A percentile compares a stretch with the other conserved stretches of the same genome.
These are phyloP conservation scores for Brassica rapa DNA, from an alignment of 345 rosid species.

Conservation along the genomic window DNA sequence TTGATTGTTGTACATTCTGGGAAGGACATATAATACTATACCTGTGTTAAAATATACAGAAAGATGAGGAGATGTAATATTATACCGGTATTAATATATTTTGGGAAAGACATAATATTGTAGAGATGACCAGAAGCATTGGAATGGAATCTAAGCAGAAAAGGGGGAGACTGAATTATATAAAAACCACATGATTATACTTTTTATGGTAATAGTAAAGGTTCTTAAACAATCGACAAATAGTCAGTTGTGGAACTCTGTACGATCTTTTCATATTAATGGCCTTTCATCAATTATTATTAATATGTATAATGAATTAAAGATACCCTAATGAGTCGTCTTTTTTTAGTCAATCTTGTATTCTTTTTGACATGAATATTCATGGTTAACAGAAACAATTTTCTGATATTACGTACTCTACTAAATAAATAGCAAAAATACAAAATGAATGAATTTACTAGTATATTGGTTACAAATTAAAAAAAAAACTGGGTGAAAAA, in stretches of 20 bases:
- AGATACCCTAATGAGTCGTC: not conserved
- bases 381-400: not conserved
- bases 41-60: conserved; percentile 10
- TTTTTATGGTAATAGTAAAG: conserved; percentile 11
- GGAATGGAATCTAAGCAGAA: not conserved
- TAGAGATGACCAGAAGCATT: conserved; percentile 13
- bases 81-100: conserved; percentile 3
- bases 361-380: not conserved
- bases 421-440: not conserved
- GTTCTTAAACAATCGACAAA: conserved; percentile 20
- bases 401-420: not conserved
- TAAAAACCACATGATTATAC: conserved; percentile 17
- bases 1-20: conserved; percentile 16
- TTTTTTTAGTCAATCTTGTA: not conserved
- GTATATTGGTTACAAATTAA: not conserved
- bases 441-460: not conserved
- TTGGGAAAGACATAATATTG: not conserved
- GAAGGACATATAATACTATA: not conserved
- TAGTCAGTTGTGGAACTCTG: not conserved
- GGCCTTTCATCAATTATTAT: not conserved
- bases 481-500: not conserved
- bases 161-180: not conserved
- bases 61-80: conserved; percentile 1
- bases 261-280: not conserved
- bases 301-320: not conserved